Percentiles rank a stretch among this genome's conserved stretches.
These are phyloP conservation scores for Neonectria magnoliae DNA, from an alignment of 2,329 filamentous ascomycete genomes.

Conservation along the genomic window DNA sequence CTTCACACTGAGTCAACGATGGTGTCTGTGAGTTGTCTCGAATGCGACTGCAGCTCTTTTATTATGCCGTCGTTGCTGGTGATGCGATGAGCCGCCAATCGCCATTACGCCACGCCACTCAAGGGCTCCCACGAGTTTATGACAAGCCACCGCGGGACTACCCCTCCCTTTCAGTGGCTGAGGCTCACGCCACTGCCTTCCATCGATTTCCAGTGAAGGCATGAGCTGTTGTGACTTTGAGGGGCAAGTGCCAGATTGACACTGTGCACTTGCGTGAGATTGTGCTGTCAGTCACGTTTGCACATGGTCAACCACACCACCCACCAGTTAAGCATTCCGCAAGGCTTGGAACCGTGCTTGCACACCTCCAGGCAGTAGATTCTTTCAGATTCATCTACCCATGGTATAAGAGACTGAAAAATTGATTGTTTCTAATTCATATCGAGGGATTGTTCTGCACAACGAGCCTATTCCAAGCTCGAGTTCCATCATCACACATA, in stretches of 20 bases:
- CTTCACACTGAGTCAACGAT: not conserved
- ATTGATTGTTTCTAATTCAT: too few species aligned
- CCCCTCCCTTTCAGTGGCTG: slow-evolving; percentile 19
- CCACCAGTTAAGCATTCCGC: not conserved
- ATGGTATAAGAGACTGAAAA: too few species aligned
- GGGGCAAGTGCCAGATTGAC: slow-evolving; percentile 5
- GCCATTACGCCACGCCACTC: slow-evolving; percentile 6
- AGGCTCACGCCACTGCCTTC: slow-evolving; percentile 11
- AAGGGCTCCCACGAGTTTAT: slow-evolving; percentile 1
- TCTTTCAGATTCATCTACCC: not conserved
- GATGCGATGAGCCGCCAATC: not conserved
- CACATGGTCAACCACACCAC: not conserved
- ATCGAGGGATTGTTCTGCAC: not conserved
- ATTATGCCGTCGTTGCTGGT: not conserved
- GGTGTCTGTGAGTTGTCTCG: not conserved
- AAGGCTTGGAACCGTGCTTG: too few species aligned
- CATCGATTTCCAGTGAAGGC: slow-evolving; percentile 14
- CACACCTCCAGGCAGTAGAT: not conserved
- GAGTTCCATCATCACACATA: too few species aligned
- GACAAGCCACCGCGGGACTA: slow-evolving; percentile 2
- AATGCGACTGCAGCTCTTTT: not conserved
- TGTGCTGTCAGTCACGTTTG: not conserved
- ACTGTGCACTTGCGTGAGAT: not conserved
- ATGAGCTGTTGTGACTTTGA: slow-evolving; percentile 3
- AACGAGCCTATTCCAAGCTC: not conserved